These are phyloP conservation scores for Toxicodendron radicans DNA, from an alignment of 345 rosid species.

Conservation along the genomic window DNA sequence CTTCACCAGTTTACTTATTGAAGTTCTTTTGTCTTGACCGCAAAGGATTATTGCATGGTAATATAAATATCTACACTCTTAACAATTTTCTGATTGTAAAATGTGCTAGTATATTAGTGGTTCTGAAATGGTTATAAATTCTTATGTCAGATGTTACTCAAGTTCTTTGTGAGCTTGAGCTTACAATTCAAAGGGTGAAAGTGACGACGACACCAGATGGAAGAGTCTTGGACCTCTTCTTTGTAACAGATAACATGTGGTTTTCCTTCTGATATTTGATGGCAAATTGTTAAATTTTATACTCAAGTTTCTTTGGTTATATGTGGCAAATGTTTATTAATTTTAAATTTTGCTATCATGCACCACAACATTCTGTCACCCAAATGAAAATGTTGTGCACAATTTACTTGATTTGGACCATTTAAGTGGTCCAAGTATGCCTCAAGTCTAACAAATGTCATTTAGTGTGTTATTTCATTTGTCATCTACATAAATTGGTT, in stretches of 20 bases:
- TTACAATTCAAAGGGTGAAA: constrained; percentile 80
- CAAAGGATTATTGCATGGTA: constrained; percentile 77
- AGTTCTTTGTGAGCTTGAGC: constrained; percentile 80
- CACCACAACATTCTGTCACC: not conserved
- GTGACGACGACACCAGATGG: constrained; percentile 83
- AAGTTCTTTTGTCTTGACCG: constrained; percentile 68
- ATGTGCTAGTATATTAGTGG: not conserved
- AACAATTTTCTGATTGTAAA: not conserved
- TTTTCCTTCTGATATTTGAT: not conserved
- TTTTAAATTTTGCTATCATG: not conserved
- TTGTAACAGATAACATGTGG: constrained; percentile 73
- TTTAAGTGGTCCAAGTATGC: not conserved
- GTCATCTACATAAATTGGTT: not conserved
- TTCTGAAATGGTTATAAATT: constrained; percentile 22
- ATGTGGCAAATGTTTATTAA: not conserved
- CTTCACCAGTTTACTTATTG: constrained; percentile 64
- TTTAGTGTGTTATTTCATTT: not conserved
- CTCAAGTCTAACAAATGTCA: no score
- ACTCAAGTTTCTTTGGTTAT: not conserved
- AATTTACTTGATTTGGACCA: constrained; percentile 9
- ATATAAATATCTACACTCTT: not conserved
- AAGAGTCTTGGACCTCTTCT: constrained; percentile 83
- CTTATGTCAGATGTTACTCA: constrained; percentile 66
- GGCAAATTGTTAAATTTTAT: not conserved
- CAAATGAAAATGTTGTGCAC: not conserved